Evolutionary conservation across 1,284 basidiomycete species (phyloP).

Genomic region (Apiotrichum akiyoshidainum): DNA sequence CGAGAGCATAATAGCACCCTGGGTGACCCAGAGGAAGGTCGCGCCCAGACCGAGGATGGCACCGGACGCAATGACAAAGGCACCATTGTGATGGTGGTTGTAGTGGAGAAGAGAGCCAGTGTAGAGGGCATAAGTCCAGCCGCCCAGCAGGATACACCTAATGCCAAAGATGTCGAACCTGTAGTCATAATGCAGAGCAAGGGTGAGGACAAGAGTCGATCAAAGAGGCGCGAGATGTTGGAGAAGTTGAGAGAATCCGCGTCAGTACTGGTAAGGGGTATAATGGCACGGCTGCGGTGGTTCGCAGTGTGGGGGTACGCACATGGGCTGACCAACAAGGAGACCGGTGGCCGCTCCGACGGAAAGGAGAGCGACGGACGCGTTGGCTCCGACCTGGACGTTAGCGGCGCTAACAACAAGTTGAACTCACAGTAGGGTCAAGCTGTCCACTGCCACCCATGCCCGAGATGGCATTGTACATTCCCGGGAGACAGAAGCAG

Average conservation of each 20-base stretch:
- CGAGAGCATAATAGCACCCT: conserved; percentile 76
- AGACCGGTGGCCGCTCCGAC: conserved; percentile 23
- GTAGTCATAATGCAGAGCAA: too few relatives aligned
- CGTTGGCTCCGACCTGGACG: conserved; percentile 20
- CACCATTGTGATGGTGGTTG: conserved; percentile 60
- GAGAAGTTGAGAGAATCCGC: too few relatives aligned
- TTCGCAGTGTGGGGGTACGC: too few relatives aligned
- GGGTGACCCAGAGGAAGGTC: conserved; percentile 78
- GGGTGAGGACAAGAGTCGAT: too few relatives aligned
- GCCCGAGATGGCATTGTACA: conserved; percentile 26
- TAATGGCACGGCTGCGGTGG: too few relatives aligned
- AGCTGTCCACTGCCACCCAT: conserved; percentile 24
- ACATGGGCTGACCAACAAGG: conserved; percentile 21
- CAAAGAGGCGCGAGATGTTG: too few relatives aligned
- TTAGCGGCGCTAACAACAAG: background rate
- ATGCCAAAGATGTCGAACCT: conserved; percentile 23
- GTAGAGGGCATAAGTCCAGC: conserved; percentile 27
- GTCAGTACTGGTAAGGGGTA: too few relatives aligned
- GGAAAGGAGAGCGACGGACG: conserved; percentile 20
- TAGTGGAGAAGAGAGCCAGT: conserved; percentile 39
- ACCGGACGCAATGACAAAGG: conserved; percentile 71
- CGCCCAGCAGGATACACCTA: conserved; percentile 20
- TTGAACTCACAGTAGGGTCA: conserved; percentile 20
- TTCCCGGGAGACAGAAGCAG: conserved; percentile 23
- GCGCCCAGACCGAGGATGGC: conserved; percentile 79